These are phyloP conservation scores for Lachnellula hyalina DNA, from an alignment of 2,329 filamentous ascomycete genomes.

Conservation along the genomic window DNA sequence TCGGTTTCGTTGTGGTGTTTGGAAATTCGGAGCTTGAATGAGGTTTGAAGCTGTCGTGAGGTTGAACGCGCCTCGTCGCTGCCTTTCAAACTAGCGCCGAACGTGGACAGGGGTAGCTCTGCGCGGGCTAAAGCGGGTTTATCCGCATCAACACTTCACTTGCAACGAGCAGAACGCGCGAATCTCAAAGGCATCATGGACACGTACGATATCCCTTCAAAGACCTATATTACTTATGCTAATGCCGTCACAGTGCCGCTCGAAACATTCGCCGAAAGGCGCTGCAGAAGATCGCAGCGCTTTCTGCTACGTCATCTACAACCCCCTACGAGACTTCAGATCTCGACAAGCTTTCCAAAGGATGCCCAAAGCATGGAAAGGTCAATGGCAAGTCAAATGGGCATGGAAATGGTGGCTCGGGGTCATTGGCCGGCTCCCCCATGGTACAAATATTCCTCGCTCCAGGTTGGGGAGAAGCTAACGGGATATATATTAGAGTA, in stretches of 20 bases:
- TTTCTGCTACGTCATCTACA: constrained; percentile 51
- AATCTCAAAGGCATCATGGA: constrained; percentile 16
- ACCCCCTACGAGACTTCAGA: constrained; percentile 57
- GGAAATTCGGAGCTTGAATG: constrained; percentile 4
- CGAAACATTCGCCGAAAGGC: constrained; percentile 57
- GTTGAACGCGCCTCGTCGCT: constrained; percentile 23
- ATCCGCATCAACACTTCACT: background rate
- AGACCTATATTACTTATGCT: constrained; percentile 9
- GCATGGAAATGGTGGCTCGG: constrained; percentile 35
- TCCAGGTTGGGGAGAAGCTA: constrained; percentile 5
- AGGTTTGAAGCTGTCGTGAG: constrained; percentile 2
- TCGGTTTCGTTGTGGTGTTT: constrained; percentile 1
- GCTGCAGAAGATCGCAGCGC: constrained; percentile 58
- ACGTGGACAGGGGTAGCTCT: background rate
- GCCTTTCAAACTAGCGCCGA: constrained; percentile 22
- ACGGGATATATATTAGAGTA: constrained; percentile 50
- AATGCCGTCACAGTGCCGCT: constrained; percentile 30
- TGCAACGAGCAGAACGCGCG: background rate
- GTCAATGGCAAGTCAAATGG: constrained; percentile 45
- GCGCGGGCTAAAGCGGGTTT: background rate
- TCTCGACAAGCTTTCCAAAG: constrained; percentile 56
- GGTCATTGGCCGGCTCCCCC: constrained; percentile 48
- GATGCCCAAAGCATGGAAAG: constrained; percentile 44
- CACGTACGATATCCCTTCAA: constrained; percentile 9
- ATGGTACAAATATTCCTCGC: constrained; percentile 44